Base-by-base conservation (phyloP, 306 rosid genomes). In the Calophaca sinica region DNA sequence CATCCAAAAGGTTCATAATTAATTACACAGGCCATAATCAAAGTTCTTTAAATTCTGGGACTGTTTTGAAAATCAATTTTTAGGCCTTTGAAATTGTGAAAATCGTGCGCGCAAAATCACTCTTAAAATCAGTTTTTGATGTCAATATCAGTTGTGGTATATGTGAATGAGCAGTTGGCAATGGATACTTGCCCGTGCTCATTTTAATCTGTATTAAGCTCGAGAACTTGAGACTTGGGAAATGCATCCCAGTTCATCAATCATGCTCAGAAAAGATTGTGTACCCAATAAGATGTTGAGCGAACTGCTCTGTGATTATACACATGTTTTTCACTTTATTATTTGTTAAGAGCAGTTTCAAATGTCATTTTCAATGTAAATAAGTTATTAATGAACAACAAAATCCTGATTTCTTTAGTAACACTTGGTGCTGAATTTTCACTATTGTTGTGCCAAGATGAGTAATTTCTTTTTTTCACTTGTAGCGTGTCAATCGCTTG, bases 391-490 rank as follows among this genome's bases (percentile, higher is more conserved):
- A 63, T 64, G 53, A 50, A 36, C 2, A 6, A 12, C 51, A 35
- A 62, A 7, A 49, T 33, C 41, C 61, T 46, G 32, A 41, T 39
- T 7, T 11, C 20, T 10, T 13, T 9, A 28, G 10, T 20, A 8
- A 12, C 7, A 61, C 60, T 29, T 51, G 29, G 42, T 79, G 15
- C 15, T 76, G 39, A 54, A 65, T n/a, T 36, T 7, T 73, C 9
- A 12, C 12, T 10, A 36, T 3, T 35, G 5, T 35, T 35, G 38
- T 64, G 42, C 50, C 44, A 32, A 7, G 12, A 33, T 57, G 62
- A 32, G 42, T 65, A 28, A 63, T 1, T 20, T 20, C 20, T 53
- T 29, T 32, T 62, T 52, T 9, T 46, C 9, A 46, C 13, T 46
- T 9, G 52, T 12, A 11, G 45, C 41, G 4, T 36, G 41, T 35